phyloP scores from a whole-genome alignment of 768 basidiomycete genomes.

The Suillus fuscotomentosus region DNA sequence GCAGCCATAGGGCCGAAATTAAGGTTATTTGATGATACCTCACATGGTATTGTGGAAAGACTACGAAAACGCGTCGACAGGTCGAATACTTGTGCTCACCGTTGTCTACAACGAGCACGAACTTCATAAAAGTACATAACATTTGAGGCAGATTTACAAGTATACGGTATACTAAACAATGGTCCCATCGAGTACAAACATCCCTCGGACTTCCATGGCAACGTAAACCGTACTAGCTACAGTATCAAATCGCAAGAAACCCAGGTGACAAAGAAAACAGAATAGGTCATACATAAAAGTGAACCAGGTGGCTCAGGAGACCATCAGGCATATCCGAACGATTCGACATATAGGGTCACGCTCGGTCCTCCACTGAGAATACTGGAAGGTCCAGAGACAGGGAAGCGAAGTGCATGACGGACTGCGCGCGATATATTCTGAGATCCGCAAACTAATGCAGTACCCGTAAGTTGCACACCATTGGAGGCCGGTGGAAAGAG shows the following conservation, averaged over 20 bases:
- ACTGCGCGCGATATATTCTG: slow-evolving; percentile 37
- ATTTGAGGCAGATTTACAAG: no score
- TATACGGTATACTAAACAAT: no score
- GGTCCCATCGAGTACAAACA: no score
- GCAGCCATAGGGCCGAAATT: no score
- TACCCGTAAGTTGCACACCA: neutral
- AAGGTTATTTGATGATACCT: no score
- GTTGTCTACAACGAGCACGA: no score
- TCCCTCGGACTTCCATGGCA: no score
- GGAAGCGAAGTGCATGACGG: slow-evolving; percentile 37
- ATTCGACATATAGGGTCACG: slow-evolving; percentile 36
- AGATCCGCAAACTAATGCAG: slow-evolving; percentile 47
- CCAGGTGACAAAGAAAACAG: neutral
- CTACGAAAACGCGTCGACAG: no score
- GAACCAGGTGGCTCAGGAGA: neutral
- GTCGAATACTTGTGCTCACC: no score
- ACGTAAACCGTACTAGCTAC: neutral
- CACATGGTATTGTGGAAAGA: no score
- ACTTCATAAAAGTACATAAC: no score
- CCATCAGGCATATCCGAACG: slow-evolving; percentile 39
- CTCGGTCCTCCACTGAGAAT: slow-evolving; percentile 37
- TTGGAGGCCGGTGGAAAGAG: slow-evolving; percentile 18
- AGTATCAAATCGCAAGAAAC: neutral
- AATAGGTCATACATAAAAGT: neutral
- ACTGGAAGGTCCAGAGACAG: slow-evolving; percentile 25